A percentile compares a stretch with the other conserved stretches of the same genome.
Conservation (phyloP, 179 eudicot species). For the Beta lomatogona region DNA sequence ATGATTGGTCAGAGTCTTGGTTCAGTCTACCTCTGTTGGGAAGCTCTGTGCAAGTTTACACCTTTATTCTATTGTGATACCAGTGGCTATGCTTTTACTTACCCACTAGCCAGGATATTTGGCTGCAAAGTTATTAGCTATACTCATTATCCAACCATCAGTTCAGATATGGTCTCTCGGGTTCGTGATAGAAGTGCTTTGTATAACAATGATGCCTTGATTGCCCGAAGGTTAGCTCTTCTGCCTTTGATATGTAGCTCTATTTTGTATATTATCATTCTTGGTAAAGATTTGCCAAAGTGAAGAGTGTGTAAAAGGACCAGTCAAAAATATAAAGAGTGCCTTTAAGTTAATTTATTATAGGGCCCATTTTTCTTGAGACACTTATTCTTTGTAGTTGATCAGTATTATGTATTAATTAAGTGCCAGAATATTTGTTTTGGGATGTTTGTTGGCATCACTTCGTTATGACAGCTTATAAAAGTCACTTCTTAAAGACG, state of each 20-base stretch:
- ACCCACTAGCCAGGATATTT: conserved; percentile 88
- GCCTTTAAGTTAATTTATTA: too few species aligned
- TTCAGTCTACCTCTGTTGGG: conserved; percentile 89
- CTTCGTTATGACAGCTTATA: neutral
- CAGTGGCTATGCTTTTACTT: conserved; percentile 95
- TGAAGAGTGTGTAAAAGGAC: neutral
- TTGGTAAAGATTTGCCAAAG: neutral
- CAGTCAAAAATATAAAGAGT: too few species aligned
- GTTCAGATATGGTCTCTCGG: conserved; percentile 92
- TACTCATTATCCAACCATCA: conserved; percentile 97
- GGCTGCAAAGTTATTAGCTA: conserved; percentile 93
- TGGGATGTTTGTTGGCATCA: neutral
- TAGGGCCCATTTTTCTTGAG: too few species aligned
- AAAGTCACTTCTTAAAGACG: too few species aligned
- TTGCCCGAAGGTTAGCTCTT: conserved; percentile 74
- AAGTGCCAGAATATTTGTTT: neutral
- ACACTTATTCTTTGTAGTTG: neutral
- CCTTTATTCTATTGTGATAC: conserved; percentile 83
- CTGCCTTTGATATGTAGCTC: neutral
- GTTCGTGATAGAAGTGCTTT: conserved; percentile 72
- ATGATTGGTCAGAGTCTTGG: conserved; percentile 98
- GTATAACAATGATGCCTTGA: conserved; percentile 78
- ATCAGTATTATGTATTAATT: neutral
- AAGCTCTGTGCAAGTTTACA: conserved; percentile 79
- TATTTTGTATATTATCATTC: neutral